These are phyloP conservation scores for Backusella psychrophila DNA, from an alignment of 192 early-diverging fungal genomes.

Conservation along the genomic window DNA sequence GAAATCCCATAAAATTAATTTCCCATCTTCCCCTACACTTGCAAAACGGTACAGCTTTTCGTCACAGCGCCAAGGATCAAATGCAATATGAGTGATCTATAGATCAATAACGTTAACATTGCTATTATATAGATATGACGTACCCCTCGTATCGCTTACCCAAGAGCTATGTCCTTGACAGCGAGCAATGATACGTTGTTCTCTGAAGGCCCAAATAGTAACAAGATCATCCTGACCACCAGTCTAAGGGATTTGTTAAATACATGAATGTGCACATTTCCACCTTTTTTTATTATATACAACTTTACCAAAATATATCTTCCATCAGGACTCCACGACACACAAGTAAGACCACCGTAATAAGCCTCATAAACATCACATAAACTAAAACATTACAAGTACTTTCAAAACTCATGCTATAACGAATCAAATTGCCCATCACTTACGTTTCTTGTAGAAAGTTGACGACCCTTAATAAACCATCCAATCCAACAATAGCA, in stretches of 20 bases:
- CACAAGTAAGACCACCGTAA: constrained; percentile 87
- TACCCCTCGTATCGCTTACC: constrained; percentile 37
- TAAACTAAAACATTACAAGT: constrained; percentile 39
- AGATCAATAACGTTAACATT: not conserved
- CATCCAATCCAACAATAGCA: constrained; percentile 82
- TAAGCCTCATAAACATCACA: constrained; percentile 80
- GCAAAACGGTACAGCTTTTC: constrained; percentile 84
- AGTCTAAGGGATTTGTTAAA: constrained; percentile 32
- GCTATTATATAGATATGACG: not conserved
- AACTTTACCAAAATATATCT: constrained; percentile 61
- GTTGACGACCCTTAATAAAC: constrained; percentile 78
- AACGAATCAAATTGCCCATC: not conserved
- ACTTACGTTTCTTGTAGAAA: constrained; percentile 61
- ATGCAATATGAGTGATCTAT: constrained; percentile 65
- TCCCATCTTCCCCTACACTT: constrained; percentile 90
- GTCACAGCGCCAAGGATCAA: constrained; percentile 82
- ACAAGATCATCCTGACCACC: constrained; percentile 96
- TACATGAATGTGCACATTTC: not conserved
- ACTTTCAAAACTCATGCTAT: not conserved
- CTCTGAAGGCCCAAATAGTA: constrained; percentile 85
- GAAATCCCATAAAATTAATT: constrained; percentile 93
- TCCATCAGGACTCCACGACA: constrained; percentile 89
- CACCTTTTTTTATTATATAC: not conserved
- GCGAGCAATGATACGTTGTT: constrained; percentile 78
- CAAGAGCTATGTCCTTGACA: constrained; percentile 93